Conservation (phyloP, 179 eudicot genomes). For the Heliamphora pulchella region DNA sequence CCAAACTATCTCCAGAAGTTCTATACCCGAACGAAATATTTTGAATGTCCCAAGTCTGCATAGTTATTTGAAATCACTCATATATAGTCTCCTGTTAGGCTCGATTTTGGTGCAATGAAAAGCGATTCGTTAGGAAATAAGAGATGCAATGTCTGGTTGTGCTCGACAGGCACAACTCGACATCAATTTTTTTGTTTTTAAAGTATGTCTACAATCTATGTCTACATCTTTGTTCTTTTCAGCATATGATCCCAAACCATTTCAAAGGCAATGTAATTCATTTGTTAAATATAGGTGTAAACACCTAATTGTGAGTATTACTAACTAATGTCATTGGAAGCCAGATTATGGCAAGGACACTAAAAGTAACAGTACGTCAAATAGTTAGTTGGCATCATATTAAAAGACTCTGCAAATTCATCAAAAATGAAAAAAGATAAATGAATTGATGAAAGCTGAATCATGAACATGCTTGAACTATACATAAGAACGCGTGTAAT, state of each 20-base stretch:
- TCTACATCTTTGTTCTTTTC: background rate
- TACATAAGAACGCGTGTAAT: background rate
- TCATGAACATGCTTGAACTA: background rate
- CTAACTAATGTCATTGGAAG: background rate
- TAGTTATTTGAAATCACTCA: too few species aligned
- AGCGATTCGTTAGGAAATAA: too few species aligned
- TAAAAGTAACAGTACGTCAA: background rate
- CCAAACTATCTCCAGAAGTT: background rate
- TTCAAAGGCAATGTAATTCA: background rate
- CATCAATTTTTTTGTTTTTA: too few species aligned
- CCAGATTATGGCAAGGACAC: background rate
- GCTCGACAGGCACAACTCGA: too few species aligned
- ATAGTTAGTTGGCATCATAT: background rate
- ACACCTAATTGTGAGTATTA: background rate
- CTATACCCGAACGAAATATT: background rate
- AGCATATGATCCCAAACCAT: background rate
- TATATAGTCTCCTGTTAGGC: too few species aligned
- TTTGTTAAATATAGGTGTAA: background rate
- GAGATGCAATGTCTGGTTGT: too few species aligned
- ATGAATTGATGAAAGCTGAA: conserved; percentile 1
- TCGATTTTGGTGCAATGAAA: too few species aligned
- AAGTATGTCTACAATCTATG: too few species aligned
- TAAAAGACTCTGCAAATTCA: background rate
- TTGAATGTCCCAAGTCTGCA: too few species aligned
- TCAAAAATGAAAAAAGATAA: background rate